These are phyloP conservation scores for Rhynchosporium agropyri DNA, from an alignment of 2,329 filamentous ascomycete species.

Conservation along the genomic window DNA sequence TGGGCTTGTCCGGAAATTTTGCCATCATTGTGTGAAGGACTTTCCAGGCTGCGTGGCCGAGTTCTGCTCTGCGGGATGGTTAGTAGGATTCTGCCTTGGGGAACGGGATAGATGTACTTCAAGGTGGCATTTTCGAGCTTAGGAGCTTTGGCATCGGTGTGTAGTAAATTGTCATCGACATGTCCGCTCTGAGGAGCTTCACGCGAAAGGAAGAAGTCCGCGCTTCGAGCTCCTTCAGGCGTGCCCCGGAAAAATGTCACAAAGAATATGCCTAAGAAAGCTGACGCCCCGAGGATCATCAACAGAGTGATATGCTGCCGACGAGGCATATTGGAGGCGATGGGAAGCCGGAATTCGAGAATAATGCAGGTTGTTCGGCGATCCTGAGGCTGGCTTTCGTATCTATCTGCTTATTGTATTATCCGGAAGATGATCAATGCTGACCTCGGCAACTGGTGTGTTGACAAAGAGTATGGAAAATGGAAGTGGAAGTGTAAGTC, in stretches of 20 bases:
- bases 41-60: conserved; percentile 70
- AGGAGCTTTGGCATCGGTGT: conserved; percentile 73
- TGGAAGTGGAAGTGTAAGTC: not conserved
- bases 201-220: conserved; percentile 29
- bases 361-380: not conserved
- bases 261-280: conserved; percentile 62
- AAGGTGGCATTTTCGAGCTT: conserved; percentile 81
- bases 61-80: conserved; percentile 50
- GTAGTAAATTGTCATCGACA: conserved; percentile 55
- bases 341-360: not conserved
- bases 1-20: conserved; percentile 67
- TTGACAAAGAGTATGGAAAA: not conserved
- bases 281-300: conserved; percentile 56
- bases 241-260: conserved; percentile 47
- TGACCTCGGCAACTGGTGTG: conserved; percentile 4
- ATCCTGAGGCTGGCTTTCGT: conserved; percentile 1
- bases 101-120: conserved; percentile 56
- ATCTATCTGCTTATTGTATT: not conserved
- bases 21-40: conserved; percentile 72
- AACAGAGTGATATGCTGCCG: conserved; percentile 54
- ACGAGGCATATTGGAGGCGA: conserved; percentile 39
- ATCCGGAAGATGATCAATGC: not conserved
- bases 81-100: conserved; percentile 15
- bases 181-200: conserved; percentile 29
- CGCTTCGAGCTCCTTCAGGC: conserved; percentile 29